These are phyloP conservation scores for Hypoxylon sp. DNA, from an alignment of 2,329 filamentous ascomycete genomes.

Conservation along the genomic window DNA sequence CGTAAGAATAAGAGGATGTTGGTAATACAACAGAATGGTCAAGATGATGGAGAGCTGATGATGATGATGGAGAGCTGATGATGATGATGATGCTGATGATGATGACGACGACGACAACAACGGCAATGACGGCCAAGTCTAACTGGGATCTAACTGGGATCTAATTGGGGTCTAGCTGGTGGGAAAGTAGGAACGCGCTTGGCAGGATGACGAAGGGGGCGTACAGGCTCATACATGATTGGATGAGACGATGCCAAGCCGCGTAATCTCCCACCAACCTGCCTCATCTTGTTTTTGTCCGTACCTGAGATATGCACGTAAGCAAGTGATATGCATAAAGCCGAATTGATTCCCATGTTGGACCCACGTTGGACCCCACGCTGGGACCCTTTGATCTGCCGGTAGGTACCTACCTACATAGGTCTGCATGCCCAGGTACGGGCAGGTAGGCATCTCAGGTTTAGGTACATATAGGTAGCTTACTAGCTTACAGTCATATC, in stretches of 20 bases:
- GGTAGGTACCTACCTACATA: no score
- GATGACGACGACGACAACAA: conserved; percentile 8
- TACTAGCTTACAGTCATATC: neutral
- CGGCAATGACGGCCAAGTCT: neutral
- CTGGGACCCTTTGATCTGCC: no score
- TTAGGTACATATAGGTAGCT: no score
- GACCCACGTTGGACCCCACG: neutral
- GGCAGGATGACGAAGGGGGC: conserved; percentile 18
- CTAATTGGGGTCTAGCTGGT: neutral
- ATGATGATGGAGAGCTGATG: no score
- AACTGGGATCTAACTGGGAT: no score
- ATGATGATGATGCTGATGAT: neutral
- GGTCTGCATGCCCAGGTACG: no score
- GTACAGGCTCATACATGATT: conserved; percentile 15
- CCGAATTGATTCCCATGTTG: neutral
- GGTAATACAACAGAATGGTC: neutral
- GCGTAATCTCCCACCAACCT: conserved; percentile 28
- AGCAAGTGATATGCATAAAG: neutral
- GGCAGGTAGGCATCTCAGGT: no score
- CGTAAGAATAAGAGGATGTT: no score
- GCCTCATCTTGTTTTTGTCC: neutral
- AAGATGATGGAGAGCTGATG: no score
- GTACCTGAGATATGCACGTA: neutral
- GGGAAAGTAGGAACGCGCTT: neutral
- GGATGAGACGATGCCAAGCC: conserved; percentile 25